Evolutionary conservation across 164 flowering plant species (phyloP), one percentile per base, ranked within the genome.

Genomic region (Nelumbo lutea): DNA sequence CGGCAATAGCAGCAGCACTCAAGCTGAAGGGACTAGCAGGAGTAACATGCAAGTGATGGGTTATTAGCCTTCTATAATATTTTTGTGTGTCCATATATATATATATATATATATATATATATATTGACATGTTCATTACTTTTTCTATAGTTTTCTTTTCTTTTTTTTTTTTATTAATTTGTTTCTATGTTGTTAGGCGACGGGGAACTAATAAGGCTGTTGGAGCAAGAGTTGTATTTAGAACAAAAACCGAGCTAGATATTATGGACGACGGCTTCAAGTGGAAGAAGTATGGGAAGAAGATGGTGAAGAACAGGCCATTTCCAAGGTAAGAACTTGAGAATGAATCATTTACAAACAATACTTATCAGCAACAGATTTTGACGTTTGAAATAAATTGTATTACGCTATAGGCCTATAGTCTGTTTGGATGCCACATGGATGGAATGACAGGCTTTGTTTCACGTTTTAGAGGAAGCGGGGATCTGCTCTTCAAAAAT

Each of bases 281-380:
- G 69, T 85, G 89, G 89, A 83, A 85, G 72, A 85, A 85, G 71
- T 85, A 85, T 53, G 89, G 89, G 40, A 85, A 85, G 70, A 85
- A 85, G 69, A 82, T 79, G 86, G 89, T 85, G 61, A 85, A 83
- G 75, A 82, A 82, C 74, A 85, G 84, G 65, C 83, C 84, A 38
- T 74, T 83, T 74, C 89, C 89, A 43, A 85, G 89, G 89, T 85
- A 67, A 27, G 27, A 43, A 53, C 7, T n/a, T 7, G n/a, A 61
- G 27, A 40, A 59, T 2, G n/a, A 10, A 8, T 5, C 2, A 7
- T 51, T 51, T 5, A 7, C 9, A 51, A 7, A 9, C 3, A 7
- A 51, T 7, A 7, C 13, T 7, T 6, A 9, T 51, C 55, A 51
- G 11, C 3, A 7, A 51, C 6, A 51, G 3, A 51, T 51, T 3